Percentiles rank a stretch among this genome's conserved stretches.
phyloP scores from a whole-genome alignment of 2,329 filamentous ascomycete species.

The Fusarium sp. region DNA sequence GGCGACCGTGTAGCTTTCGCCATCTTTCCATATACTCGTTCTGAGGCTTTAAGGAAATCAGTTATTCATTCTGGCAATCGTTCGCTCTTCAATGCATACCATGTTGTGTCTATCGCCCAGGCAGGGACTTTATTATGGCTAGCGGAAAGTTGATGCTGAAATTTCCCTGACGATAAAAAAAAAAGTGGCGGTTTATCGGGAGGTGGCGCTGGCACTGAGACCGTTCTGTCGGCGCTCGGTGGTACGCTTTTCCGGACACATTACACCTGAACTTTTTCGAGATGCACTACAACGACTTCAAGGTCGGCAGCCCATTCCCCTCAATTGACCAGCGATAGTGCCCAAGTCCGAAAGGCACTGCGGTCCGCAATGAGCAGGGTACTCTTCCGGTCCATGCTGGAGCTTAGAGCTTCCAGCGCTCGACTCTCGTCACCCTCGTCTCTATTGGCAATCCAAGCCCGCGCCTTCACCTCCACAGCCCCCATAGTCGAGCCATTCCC shows the following conservation, averaged over 20 bases:
- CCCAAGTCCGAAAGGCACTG: conserved; percentile 37
- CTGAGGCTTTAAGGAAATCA: conserved; percentile 68
- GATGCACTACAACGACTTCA: conserved; percentile 27
- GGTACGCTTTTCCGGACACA: conserved; percentile 45
- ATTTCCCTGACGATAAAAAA: conserved; percentile 42
- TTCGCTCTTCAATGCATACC: conserved; percentile 35
- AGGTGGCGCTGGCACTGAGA: conserved; percentile 17
- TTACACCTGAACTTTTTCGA: conserved; percentile 41
- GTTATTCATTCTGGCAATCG: neutral
- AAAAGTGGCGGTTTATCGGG: conserved; percentile 43
- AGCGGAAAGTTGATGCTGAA: conserved; percentile 37
- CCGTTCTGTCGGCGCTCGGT: conserved; percentile 41
- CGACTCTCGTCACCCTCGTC: conserved; percentile 37
- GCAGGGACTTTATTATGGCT: conserved; percentile 32
- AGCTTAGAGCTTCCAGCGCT: conserved; percentile 58
- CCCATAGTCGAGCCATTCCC: conserved; percentile 56
- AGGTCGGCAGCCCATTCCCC: conserved; percentile 20
- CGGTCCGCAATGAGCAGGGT: conserved; percentile 61
- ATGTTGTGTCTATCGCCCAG: conserved; percentile 44
- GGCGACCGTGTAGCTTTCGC: conserved; percentile 61
- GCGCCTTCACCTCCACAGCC: conserved; percentile 47
- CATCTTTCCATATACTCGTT: conserved; percentile 83
- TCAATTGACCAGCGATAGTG: conserved; percentile 38
- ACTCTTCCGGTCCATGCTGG: conserved; percentile 69
- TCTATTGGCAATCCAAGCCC: conserved; percentile 40